These are phyloP conservation scores for Ascochyta koolunga DNA, from an alignment of 2,329 filamentous ascomycete species.

Conservation along the genomic window DNA sequence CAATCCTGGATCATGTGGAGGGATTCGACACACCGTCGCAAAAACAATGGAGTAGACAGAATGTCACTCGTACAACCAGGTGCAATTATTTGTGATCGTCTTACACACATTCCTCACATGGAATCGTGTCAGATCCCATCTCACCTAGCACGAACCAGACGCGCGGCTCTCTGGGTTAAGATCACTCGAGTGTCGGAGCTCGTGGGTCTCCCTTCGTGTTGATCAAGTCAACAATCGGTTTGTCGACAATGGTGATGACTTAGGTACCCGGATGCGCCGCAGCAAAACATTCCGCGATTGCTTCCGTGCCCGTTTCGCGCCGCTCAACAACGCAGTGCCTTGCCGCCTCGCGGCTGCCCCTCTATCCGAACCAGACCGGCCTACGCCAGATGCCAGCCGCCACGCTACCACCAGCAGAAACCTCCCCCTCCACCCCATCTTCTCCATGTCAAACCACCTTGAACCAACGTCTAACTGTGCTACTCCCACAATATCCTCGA, in stretches of 20 bases:
- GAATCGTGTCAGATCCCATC: conserved; percentile 18
- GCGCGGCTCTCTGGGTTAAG: conserved; percentile 27
- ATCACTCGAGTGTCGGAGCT: conserved; percentile 13
- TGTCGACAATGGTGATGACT: conserved; percentile 9
- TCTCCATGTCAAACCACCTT: conserved; percentile 8
- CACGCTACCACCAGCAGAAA: conserved; percentile 4
- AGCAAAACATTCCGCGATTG: conserved; percentile 12
- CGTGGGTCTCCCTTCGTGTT: conserved; percentile 9
- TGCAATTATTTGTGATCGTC: conserved; percentile 30
- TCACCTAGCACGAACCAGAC: conserved; percentile 25
- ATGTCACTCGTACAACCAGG: conserved; percentile 19
- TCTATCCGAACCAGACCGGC: conserved; percentile 9
- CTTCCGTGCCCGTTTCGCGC: conserved; percentile 7
- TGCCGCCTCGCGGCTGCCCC: conserved; percentile 4
- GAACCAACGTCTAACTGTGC: conserved; percentile 12
- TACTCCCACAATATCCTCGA: not conserved
- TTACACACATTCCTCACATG: conserved; percentile 26
- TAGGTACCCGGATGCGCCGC: not conserved
- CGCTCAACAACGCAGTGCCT: not conserved
- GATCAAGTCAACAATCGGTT: conserved; percentile 6
- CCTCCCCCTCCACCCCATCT: conserved; percentile 7
- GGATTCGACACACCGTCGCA: conserved; percentile 3
- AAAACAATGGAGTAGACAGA: conserved; percentile 18
- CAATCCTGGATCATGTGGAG: conserved; percentile 10
- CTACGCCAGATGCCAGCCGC: not conserved